A percentile compares a stretch with the other conserved stretches of the same genome.
Evolutionary conservation across 1,284 basidiomycete species (phyloP).

Genomic region (Ustilago hordei): DNA sequence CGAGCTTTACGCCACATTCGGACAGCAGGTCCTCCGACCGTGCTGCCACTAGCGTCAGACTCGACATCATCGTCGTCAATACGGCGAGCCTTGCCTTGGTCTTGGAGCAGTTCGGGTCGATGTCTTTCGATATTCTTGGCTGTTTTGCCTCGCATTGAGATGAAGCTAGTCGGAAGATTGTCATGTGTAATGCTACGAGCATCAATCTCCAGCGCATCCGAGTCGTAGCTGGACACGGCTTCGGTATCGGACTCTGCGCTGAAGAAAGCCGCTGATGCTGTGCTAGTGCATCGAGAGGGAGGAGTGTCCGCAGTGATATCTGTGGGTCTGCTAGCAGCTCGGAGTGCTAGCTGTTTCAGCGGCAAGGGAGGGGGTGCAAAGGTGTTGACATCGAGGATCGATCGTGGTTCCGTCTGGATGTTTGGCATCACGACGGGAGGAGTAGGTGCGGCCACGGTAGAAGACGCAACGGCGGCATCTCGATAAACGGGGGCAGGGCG

Average conservation of each 20-base stretch:
- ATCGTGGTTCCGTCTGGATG: conserved; percentile 3
- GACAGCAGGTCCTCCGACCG: conserved; percentile 52
- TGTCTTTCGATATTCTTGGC: conserved; percentile 34
- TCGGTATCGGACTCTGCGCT: conserved; percentile 40
- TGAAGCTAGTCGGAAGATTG: conserved; percentile 17
- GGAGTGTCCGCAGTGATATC: conserved; percentile 2
- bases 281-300: conserved; percentile 29
- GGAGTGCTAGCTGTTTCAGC: conserved; percentile 24
- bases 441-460: neutral
- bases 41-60: conserved; percentile 55
- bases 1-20: conserved; percentile 53
- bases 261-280: conserved; percentile 49
- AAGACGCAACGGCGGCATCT: conserved; percentile 16
- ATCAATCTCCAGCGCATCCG: conserved; percentile 31
- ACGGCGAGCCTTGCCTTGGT: conserved; percentile 3
- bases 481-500: conserved; percentile 32
- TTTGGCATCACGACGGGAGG: conserved; percentile 7
- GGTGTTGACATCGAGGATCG: conserved; percentile 46
- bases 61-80: conserved; percentile 25
- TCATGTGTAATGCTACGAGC: conserved; percentile 18
- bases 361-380: conserved; percentile 61
- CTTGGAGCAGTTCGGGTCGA: conserved; percentile 50
- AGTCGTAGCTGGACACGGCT: conserved; percentile 39
- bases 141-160: conserved; percentile 18
- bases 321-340: neutral